Evolutionary conservation across 768 basidiomycete species (phyloP), one percentile per base, ranked within the genome.

Genomic region (Fistulinella prunicolor): DNA sequence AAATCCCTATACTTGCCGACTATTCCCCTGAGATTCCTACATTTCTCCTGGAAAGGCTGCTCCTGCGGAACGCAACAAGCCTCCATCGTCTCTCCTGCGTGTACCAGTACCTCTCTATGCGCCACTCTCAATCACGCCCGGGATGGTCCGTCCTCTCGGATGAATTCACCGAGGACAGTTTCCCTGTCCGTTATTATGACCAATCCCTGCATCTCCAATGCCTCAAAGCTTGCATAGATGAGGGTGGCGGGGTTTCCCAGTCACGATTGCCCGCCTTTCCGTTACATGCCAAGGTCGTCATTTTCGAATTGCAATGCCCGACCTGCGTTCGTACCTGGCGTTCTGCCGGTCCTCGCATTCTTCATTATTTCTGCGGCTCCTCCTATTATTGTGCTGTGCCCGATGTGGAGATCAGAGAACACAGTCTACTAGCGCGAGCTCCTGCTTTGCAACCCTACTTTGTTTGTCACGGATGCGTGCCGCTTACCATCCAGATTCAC

Each of bases 231-330:
- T 7, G 38, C 3, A 73, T 77, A 34, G 10, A 28, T 47, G 1
- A 56, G 32, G 32, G 6, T 34, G 16, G 12, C 16, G 32, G 14
- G 16, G 26, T 28, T 34, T 9, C 32, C 9, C 2, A 53, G 70
- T 7, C 63, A 70, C 39, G 76, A 73, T 47, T 75, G 71, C 73
- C 76, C 71, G 1, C 49, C 75, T n/a, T 67, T 14, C 14, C 10
- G 4, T 9, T 55, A 10, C 34, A 52, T 8, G 58, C 60, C 0
- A 58, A 68, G 42, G 53, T 57, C 0, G 56, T 65, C 2, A 56
- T 75, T 2, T 77, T 78, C 38, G 75, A 78, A 38, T 50, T 75
- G 9, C 41, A 46, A 9, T 65, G 65, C 34, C 77, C 77, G 0
- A 6, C 29, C 5, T 44, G 48, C 7, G 66, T 75, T 46, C 51